Evolutionary conservation across 768 basidiomycete species (phyloP).

Genomic region (Russula foetens): DNA sequence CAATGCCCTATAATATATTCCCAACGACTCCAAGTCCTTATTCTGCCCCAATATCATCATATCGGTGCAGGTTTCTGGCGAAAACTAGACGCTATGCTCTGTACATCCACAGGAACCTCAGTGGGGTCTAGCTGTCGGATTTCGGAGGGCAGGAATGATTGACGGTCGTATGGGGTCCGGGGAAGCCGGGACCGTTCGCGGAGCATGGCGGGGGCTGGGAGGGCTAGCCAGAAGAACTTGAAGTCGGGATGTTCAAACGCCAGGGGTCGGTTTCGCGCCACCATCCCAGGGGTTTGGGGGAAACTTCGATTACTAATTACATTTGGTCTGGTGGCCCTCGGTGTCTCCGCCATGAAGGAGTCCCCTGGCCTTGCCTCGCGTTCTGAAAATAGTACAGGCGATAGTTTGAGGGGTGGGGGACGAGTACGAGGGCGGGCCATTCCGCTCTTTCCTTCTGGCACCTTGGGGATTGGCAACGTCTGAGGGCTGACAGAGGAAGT

Average conservation of each 20-base stretch:
- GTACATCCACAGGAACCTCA: neutral
- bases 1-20: no score
- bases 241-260: neutral
- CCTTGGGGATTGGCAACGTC: no score
- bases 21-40: no score
- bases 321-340: neutral
- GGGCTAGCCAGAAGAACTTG: neutral
- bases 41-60: no score
- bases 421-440: neutral
- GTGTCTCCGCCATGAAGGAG: neutral
- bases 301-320: neutral
- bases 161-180: neutral
- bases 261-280: neutral
- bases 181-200: neutral
- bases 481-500: neutral
- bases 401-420: no score
- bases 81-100: neutral
- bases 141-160: neutral
- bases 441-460: neutral
- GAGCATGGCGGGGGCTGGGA: neutral
- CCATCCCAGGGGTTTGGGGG: conserved; percentile 8
- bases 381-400: neutral
- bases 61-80: no score
- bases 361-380: neutral
- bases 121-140: no score